A percentile compares a stretch with the other conserved stretches of the same genome.
Conservation (phyloP, 1,139 yeast genomes). For the Yamadazyma sp. region DNA sequence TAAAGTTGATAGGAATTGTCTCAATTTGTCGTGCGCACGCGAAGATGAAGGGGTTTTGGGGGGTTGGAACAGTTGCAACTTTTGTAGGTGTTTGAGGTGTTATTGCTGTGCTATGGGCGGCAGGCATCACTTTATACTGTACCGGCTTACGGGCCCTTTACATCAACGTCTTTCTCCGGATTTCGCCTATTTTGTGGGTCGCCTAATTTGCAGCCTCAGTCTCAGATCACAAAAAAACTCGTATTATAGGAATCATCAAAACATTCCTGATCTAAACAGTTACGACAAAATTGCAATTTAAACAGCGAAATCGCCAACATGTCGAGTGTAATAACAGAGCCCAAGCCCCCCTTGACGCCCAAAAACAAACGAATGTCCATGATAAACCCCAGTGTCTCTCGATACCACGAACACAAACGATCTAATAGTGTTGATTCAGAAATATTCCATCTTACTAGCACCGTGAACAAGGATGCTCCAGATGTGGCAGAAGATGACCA, state of each 20-base stretch:
- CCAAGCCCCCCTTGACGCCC: slow-evolving; percentile 1
- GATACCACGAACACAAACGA: background rate
- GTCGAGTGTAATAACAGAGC: background rate
- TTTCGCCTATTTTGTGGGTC: no score
- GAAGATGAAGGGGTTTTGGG: background rate
- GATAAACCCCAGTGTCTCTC: background rate
- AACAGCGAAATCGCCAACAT: background rate
- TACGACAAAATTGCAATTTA: background rate
- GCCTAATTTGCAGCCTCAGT: no score
- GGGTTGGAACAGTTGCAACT: background rate
- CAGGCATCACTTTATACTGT: no score
- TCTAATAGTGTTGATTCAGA: background rate
- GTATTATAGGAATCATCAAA: background rate
- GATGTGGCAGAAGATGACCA: background rate
- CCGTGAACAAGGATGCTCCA: background rate
- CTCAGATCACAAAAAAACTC: background rate
- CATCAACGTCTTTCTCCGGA: no score
- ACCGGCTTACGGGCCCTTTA: no score
- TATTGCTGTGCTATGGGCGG: no score
- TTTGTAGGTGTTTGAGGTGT: no score
- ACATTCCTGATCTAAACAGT: slow-evolving; percentile 1
- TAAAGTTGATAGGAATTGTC: background rate
- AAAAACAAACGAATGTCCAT: slow-evolving; percentile 1
- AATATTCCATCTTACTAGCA: background rate
- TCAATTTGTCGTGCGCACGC: background rate